Conservation (phyloP, 2,329 filamentous ascomycete genomes). For the Coniochaeta sp. region DNA sequence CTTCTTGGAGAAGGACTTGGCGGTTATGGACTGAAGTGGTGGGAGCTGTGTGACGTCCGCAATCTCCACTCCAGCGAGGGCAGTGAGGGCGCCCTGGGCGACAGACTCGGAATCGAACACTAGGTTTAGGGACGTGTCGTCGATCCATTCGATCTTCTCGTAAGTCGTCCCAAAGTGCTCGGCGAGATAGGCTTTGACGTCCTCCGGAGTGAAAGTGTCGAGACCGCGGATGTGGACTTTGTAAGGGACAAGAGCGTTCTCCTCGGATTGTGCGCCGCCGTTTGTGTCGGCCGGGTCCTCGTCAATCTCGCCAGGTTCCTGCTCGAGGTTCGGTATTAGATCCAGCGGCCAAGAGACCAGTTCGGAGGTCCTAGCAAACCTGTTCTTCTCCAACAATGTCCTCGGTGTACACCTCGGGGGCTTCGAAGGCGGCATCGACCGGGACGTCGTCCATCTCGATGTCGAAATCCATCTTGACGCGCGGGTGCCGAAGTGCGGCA, state of each 20-base stretch:
- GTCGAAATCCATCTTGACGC: conserved; percentile 54
- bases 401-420: conserved; percentile 15
- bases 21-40: conserved; percentile 57
- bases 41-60: conserved; percentile 49
- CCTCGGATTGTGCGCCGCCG: conserved; percentile 17
- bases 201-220: conserved; percentile 70
- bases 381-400: conserved; percentile 20
- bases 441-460: conserved; percentile 64
- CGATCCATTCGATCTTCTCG: conserved; percentile 81
- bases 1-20: conserved; percentile 61
- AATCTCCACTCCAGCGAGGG: conserved; percentile 45
- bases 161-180: conserved; percentile 57
- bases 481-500: not conserved
- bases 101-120: conserved; percentile 56
- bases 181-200: conserved; percentile 69
- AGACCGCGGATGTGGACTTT: conserved; percentile 84
- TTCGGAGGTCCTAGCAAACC: conserved; percentile 10
- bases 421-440: conserved; percentile 26
- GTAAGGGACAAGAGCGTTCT: conserved; percentile 31
- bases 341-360: conserved; percentile 4
- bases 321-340: conserved; percentile 3
- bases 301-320: conserved; percentile 34
- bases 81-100: conserved; percentile 47
- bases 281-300: conserved; percentile 15
- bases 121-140: conserved; percentile 85